Conservation (phyloP, 2,329 filamentous ascomycete genomes). For the Cryphonectria nitschkei region DNA sequence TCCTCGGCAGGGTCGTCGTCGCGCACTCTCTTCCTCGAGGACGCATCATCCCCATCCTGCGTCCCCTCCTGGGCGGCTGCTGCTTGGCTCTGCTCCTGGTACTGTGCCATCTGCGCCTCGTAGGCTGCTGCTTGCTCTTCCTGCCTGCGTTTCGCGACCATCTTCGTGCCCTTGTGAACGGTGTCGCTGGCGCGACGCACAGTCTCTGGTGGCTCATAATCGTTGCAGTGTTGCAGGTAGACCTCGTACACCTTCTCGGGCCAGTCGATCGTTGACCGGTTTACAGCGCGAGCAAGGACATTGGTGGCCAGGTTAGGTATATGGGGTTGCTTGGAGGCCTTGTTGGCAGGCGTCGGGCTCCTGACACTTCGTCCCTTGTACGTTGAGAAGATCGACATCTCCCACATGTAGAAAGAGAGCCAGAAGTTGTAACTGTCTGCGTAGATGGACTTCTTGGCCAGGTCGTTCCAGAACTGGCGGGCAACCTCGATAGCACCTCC, state of each 20-base stretch:
- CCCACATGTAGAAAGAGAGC: slow-evolving; percentile 90
- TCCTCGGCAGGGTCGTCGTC: slow-evolving; percentile 57
- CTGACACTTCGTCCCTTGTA: slow-evolving; percentile 52
- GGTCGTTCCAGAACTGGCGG: slow-evolving; percentile 73
- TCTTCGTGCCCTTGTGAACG: slow-evolving; percentile 69
- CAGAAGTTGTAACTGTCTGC: slow-evolving; percentile 90
- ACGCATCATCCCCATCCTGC: slow-evolving; percentile 38
- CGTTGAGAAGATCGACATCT: slow-evolving; percentile 67
- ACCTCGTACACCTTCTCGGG: slow-evolving; percentile 76
- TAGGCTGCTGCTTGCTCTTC: slow-evolving; percentile 66
- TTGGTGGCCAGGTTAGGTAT: slow-evolving; percentile 75
- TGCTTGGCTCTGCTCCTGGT: slow-evolving; percentile 39
- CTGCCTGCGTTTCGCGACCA: slow-evolving; percentile 65
- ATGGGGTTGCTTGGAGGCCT: slow-evolving; percentile 44
- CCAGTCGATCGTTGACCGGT: slow-evolving; percentile 68
- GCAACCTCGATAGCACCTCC: slow-evolving; percentile 78
- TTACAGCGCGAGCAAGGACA: slow-evolving; percentile 73
- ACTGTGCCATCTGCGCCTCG: slow-evolving; percentile 50
- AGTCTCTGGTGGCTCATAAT: slow-evolving; percentile 80
- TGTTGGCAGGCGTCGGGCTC: slow-evolving; percentile 53
- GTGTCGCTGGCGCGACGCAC: slow-evolving; percentile 75
- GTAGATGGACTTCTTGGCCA: slow-evolving; percentile 66
- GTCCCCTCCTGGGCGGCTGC: slow-evolving; percentile 40
- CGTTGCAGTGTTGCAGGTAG: slow-evolving; percentile 81
- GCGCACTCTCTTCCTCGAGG: slow-evolving; percentile 73